Base-by-base conservation (phyloP, 306 rosid species). In the Casuarina cunninghamiana region DNA sequence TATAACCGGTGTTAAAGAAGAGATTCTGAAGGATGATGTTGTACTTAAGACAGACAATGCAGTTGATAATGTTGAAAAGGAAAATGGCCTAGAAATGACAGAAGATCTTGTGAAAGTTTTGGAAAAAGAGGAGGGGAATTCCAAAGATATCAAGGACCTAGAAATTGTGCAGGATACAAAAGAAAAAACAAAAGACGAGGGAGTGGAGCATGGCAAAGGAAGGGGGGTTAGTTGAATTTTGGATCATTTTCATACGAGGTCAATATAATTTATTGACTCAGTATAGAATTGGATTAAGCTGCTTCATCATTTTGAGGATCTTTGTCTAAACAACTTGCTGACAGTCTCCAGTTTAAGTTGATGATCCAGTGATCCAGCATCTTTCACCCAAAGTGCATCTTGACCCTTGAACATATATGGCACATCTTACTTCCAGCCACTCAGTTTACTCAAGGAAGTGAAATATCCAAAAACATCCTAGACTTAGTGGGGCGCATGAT, bases 1-100 rank as follows among this genome's bases (percentile, higher is more conserved):
- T 2, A 81, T 89, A 74, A 49, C 84, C 66, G 88, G 78, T 78
- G 83, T 72, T 17, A 86, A 84, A 78, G 87, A 63, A 80, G 90
- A 87, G 74, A 71, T 65, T 69, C 45, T 46, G 42, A 85, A 78
- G 80, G 32, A 1, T 15, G 89, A 74, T 76, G 85, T 83, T 53
- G 44, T 44, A 55, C 50, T 60, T 19, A 69, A 73, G 75, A 74
- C 7, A 50, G 78, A 63, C 32, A 71, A 41, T 71, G 78, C 44
- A 32, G 78, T 75, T 37, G 73, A 17, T 48, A 70, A 69, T 63
- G 80, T 49, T 35, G 32, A 43, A 71, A 79, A 80, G 39, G 19
- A 44, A 39, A 48, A 41, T 69, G 83, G 74, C 10, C 11, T 51
- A 41, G 78, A 57, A 39, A 77, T 21, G 44, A 61, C 67, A 61